A percentile compares a stretch with the other conserved stretches of the same genome.
Conservation (phyloP, 2,329 filamentous ascomycete genomes). For the Beauveria bassiana region DNA sequence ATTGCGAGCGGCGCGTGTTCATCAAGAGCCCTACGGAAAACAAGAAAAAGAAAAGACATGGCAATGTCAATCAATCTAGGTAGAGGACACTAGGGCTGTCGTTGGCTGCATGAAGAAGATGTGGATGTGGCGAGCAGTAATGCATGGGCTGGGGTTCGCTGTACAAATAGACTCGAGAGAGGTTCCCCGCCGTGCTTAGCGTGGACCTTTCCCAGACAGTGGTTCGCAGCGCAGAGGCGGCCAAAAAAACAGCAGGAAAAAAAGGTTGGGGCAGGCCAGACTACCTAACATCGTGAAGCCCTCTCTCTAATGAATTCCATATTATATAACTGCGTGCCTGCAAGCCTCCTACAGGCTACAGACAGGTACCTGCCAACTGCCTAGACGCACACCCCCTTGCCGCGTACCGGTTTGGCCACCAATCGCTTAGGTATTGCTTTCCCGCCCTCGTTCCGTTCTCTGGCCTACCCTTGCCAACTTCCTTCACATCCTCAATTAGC, state of each 20-base stretch:
- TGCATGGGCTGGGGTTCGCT: slow-evolving; percentile 4
- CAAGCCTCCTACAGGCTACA: not conserved
- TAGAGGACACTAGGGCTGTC: no score
- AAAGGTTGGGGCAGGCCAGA: slow-evolving; percentile 4
- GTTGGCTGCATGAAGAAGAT: not conserved
- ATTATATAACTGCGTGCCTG: not conserved
- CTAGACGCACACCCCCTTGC: not conserved
- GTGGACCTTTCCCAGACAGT: not conserved
- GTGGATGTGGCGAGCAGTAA: not conserved
- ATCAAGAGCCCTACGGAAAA: no score
- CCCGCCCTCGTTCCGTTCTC: not conserved
- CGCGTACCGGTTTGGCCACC: slow-evolving; percentile 3
- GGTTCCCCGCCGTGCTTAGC: not conserved
- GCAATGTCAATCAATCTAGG: not conserved
- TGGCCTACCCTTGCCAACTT: not conserved
- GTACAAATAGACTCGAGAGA: not conserved
- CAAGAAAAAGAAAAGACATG: not conserved
- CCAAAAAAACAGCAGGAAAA: not conserved
- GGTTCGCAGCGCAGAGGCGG: not conserved
- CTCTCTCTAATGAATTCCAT: not conserved
- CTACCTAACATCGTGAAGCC: slow-evolving; percentile 10
- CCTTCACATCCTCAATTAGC: not conserved
- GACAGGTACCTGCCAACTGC: not conserved
- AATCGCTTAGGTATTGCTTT: not conserved
- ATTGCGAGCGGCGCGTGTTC: not conserved